phyloP scores from a whole-genome alignment of 176 grass and related monocot species.

The Triticum dicoccoides region DNA sequence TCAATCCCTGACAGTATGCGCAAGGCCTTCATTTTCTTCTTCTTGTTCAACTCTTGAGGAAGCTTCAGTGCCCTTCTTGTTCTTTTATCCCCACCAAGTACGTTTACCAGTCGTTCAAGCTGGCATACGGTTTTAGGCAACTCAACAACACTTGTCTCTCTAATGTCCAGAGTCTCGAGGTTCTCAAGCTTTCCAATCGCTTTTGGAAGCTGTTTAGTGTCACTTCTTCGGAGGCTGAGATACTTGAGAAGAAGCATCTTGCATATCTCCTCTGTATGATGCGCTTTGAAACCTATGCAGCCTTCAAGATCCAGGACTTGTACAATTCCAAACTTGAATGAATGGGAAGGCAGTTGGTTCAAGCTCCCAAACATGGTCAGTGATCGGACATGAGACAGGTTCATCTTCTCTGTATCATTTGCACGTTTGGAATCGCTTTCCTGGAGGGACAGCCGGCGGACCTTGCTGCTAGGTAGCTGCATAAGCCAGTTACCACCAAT shows the following conservation, averaged over 20 bases:
- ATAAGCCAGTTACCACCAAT: constrained; percentile 5
- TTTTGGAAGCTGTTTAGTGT: neutral
- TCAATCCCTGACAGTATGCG: neutral
- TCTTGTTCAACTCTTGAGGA: neutral
- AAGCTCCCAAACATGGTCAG: constrained; percentile 7
- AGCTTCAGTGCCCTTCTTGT: neutral
- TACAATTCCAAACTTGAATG: neutral
- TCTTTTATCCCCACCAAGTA: neutral
- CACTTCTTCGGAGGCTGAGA: neutral
- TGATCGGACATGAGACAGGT: neutral
- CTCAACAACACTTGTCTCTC: neutral
- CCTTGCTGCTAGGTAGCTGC: neutral
- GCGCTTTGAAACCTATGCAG: neutral
- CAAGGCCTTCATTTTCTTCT: neutral
- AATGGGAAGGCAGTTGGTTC: neutral
- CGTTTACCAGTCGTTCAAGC: neutral
- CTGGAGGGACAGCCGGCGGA: neutral
- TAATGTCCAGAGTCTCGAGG: neutral
- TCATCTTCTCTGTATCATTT: constrained; percentile 6
- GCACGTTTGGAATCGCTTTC: neutral
- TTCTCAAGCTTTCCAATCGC: neutral
- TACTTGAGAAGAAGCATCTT: constrained; percentile 1
- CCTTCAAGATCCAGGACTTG: constrained; percentile 3
- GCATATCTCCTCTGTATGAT: neutral
- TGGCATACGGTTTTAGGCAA: neutral